Evolutionary conservation across 139 green algal species (phyloP).

Genomic region (Trebouxia sp.): DNA sequence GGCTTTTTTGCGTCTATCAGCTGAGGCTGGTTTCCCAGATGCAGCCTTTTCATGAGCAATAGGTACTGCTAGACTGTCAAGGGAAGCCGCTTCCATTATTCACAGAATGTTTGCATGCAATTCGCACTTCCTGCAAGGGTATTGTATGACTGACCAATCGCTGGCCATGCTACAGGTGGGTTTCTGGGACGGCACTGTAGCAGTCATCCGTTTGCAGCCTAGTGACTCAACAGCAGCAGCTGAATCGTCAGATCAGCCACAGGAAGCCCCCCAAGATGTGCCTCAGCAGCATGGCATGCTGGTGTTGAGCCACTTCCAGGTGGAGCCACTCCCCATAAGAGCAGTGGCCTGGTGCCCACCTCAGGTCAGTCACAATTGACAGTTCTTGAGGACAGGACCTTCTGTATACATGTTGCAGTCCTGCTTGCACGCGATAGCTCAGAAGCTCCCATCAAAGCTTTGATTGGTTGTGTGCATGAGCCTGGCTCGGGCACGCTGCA

Average conservation of each 20-base stretch:
- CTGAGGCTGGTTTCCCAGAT: neutral
- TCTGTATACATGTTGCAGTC: neutral
- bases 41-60: neutral
- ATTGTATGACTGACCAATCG: neutral
- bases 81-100: neutral
- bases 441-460: too few species aligned
- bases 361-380: neutral
- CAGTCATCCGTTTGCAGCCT: slow-evolving; percentile 6
- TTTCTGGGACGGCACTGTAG: slow-evolving; percentile 31
- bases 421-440: too few species aligned
- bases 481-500: too few species aligned
- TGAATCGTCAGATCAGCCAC: neutral
- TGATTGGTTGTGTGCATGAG: too few species aligned
- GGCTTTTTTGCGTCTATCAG: neutral
- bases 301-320: slow-evolving; percentile 25
- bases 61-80: neutral
- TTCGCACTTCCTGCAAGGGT: neutral
- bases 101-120: neutral
- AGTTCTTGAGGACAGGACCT: neutral
- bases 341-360: slow-evolving; percentile 13
- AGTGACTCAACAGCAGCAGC: neutral
- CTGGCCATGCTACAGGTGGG: neutral
- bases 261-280: neutral
- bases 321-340: neutral
- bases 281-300: slow-evolving; percentile 1